Conservation (phyloP, 768 basidiomycete genomes). For the Hortiboletus flavorubellus region DNA sequence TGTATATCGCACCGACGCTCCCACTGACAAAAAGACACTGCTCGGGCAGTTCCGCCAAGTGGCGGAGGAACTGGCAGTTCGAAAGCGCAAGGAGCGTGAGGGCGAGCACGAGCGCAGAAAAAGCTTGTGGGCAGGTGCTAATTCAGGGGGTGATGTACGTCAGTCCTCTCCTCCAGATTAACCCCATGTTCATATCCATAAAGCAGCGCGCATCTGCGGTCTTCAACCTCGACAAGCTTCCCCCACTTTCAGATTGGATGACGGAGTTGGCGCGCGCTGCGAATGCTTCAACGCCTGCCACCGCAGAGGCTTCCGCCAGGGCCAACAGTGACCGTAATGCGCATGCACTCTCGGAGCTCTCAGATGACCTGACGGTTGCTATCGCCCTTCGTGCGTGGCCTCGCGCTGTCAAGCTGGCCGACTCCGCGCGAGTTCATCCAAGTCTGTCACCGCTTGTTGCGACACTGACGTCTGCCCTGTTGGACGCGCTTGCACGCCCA, state of each 20-base stretch:
- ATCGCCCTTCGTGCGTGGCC: constrained; percentile 90
- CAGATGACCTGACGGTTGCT: constrained; percentile 87
- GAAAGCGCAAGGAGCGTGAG: constrained; percentile 90
- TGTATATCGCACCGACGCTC: constrained; percentile 83
- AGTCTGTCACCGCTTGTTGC: constrained; percentile 60
- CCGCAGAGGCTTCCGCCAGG: constrained; percentile 50
- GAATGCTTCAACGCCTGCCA: constrained; percentile 32
- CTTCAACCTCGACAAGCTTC: constrained; percentile 39
- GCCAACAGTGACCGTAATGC: constrained; percentile 78
- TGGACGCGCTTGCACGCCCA: constrained; percentile 70
- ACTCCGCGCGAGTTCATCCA: constrained; percentile 74
- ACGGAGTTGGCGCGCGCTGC: constrained; percentile 59
- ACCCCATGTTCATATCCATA: neutral
- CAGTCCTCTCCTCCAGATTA: neutral
- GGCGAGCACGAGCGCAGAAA: constrained; percentile 89
- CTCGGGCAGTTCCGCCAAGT: constrained; percentile 86
- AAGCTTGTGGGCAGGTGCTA: constrained; percentile 57
- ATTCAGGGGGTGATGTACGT: constrained; percentile 43
- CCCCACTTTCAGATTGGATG: constrained; percentile 76
- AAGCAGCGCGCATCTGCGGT: constrained; percentile 33
- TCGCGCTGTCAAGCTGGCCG: constrained; percentile 78
- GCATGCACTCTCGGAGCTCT: constrained; percentile 87
- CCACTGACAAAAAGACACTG: constrained; percentile 82
- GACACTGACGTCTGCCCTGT: constrained; percentile 64
- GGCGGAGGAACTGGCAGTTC: constrained; percentile 85